Percentiles rank a stretch among this genome's conserved stretches.
Evolutionary conservation across 257 asterid genomes (phyloP).

Genomic region (Ballota nigra): DNA sequence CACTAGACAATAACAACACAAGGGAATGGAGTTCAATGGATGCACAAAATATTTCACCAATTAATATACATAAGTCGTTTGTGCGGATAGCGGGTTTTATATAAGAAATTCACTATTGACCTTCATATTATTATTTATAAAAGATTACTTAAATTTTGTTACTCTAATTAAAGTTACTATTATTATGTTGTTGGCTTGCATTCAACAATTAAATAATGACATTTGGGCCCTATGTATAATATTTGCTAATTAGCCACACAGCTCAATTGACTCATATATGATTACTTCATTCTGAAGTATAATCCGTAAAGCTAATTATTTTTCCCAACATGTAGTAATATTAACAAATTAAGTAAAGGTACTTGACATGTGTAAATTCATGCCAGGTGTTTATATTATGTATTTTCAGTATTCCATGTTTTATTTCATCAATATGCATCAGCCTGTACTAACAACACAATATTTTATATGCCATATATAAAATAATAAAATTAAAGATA

Average conservation of each 20-base stretch:
- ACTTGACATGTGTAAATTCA: not conserved
- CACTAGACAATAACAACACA: too few relatives aligned
- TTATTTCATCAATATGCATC: not conserved
- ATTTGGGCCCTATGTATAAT: not conserved
- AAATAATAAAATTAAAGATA: not conserved
- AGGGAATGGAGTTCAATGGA: too few relatives aligned
- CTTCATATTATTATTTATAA: too few relatives aligned
- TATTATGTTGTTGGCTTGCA: not conserved
- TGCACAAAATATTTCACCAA: too few relatives aligned
- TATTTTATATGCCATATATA: too few relatives aligned
- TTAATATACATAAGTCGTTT: too few relatives aligned
- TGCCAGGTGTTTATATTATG: not conserved
- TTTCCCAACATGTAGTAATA: not conserved
- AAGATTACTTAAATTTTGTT: too few relatives aligned
- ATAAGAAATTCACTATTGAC: too few relatives aligned
- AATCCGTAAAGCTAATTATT: slow-evolving; percentile 4
- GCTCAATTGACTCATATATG: not conserved
- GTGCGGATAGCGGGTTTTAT: too few relatives aligned
- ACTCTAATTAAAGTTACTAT: not conserved
- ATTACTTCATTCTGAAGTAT: slow-evolving; percentile 13
- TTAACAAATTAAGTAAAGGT: not conserved
- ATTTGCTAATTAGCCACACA: not conserved
- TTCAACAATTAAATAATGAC: not conserved
- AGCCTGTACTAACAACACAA: not conserved
- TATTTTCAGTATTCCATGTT: not conserved